Base-by-base conservation (phyloP, 441 rosid genomes). In the Erodium texanum region DNA sequence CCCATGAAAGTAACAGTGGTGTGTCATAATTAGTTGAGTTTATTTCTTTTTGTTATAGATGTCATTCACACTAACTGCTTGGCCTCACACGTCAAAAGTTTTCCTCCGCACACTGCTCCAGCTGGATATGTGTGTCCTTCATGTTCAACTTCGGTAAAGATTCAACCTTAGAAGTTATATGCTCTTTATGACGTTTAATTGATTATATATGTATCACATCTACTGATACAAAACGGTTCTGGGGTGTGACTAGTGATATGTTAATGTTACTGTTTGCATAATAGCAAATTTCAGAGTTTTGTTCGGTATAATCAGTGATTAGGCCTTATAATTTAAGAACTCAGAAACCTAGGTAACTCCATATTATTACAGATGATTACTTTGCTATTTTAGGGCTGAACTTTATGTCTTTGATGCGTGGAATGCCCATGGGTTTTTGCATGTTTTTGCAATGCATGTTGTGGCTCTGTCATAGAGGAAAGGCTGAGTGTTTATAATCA, bases 21-120 rank as follows among this genome's bases (percentile, higher is more conserved):
- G 14, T 65, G 32, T 24, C 61, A 58, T 74, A 16, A 75, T 61
- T 64, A 56, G 24, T 22, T 27, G 45, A 38, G 45, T 67, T 23
- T 77, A 9, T 18, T 72, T n/a, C n/a, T 41, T 61, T 75, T 71
- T 76, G 61, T 61, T 74, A 71, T 76, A 92, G 99, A 94, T 84
- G 90, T 87, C 74, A 73, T 88, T 75, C 99, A 94, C 75, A 88
- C 97, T 73, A 87, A 71, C 76, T 94, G 99, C 81, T 82, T 94
- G 87, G 82, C 77, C 79, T 85, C 96, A 3, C 93, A 80, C 71
- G 77, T 89, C 81, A 86, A 87, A 79, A 83, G 90, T 79, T 94
- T 89, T 80, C 99, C 99, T 64, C 87, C 82, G 0, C 98, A 94
- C 67, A 94, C 98, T 66, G 97, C 98, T 63, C 98, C 98, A 3